Percentiles rank a stretch among this genome's conserved stretches.
phyloP scores from a whole-genome alignment of 2,329 filamentous ascomycete species.

The Dactylellina drechsleri region DNA sequence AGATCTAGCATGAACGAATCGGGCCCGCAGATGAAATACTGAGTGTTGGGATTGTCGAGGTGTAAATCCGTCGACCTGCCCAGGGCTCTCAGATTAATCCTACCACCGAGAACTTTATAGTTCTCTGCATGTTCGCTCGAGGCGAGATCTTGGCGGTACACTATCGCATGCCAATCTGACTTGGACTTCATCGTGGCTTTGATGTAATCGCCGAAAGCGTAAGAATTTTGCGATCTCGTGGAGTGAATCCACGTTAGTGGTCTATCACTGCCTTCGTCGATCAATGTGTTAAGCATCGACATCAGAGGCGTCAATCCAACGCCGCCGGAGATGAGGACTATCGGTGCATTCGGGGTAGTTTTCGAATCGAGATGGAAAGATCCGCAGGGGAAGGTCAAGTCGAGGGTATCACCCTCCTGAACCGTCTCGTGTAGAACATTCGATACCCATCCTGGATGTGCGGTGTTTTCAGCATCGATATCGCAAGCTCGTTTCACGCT shows the following conservation, averaged over 20 bases:
- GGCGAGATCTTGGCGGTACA: conserved; percentile 69
- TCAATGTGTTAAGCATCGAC: conserved; percentile 71
- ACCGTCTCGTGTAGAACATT: conserved; percentile 67
- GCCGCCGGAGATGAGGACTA: conserved; percentile 75
- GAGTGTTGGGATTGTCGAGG: conserved; percentile 66
- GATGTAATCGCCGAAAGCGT: conserved; percentile 69
- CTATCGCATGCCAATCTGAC: conserved; percentile 66
- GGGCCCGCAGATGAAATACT: conserved; percentile 80
- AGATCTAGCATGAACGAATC: conserved; percentile 74
- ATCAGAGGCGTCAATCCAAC: conserved; percentile 75
- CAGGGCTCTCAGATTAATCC: conserved; percentile 70
- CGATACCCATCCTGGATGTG: conserved; percentile 66
- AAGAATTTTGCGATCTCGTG: conserved; percentile 65
- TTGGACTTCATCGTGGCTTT: conserved; percentile 63
- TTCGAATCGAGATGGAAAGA: conserved; percentile 71
- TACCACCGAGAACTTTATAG: conserved; percentile 71
- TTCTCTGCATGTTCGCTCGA: conserved; percentile 66
- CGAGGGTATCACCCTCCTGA: conserved; percentile 67
- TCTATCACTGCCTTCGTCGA: conserved; percentile 61
- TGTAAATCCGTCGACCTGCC: conserved; percentile 68
- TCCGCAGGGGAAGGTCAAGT: conserved; percentile 67
- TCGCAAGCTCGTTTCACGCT: conserved; percentile 74
- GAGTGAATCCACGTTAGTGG: conserved; percentile 73
- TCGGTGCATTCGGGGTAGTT: conserved; percentile 64
- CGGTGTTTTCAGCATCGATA: conserved; percentile 60